Percentiles rank a stretch among this genome's conserved stretches.
These are phyloP conservation scores for Boletus vermiculosoides DNA, from an alignment of 768 basidiomycete genomes.

Conservation along the genomic window DNA sequence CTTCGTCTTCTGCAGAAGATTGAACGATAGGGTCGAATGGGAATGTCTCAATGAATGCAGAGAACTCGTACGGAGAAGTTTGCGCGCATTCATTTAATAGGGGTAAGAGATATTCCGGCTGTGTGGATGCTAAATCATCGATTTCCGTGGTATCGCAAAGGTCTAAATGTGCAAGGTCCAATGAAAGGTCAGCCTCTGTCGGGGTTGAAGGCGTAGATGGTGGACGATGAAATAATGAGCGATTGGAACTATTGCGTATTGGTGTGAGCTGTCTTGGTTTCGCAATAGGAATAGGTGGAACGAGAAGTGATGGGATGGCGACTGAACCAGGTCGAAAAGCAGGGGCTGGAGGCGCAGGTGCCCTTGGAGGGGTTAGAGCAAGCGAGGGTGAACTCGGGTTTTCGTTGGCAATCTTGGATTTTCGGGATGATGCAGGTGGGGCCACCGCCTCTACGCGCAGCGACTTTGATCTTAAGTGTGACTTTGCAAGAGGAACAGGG, in stretches of 20 bases:
- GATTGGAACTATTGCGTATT: conserved; percentile 47
- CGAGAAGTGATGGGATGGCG: conserved; percentile 3
- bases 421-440: conserved; percentile 34
- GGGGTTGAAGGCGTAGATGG: conserved; percentile 57
- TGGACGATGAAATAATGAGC: conserved; percentile 36
- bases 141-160: conserved; percentile 49
- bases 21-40: conserved; percentile 69
- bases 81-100: conserved; percentile 75
- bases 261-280: conserved; percentile 69
- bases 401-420: conserved; percentile 15
- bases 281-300: conserved; percentile 17
- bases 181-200: conserved; percentile 46
- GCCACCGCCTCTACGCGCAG: conserved; percentile 41
- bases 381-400: conserved; percentile 8
- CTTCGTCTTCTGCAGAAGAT: conserved; percentile 29
- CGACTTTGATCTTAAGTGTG: conserved; percentile 16
- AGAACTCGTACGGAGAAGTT: conserved; percentile 69
- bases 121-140: conserved; percentile 41
- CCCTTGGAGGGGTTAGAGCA: conserved; percentile 5
- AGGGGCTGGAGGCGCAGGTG: background rate
- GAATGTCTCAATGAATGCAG: conserved; percentile 79
- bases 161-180: conserved; percentile 39
- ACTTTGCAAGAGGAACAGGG: conserved; percentile 6
- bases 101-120: conserved; percentile 56
- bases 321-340: background rate